phyloP scores from a whole-genome alignment of 2,329 filamentous ascomycete genomes.

The Ceratocystiopsis sp. region DNA sequence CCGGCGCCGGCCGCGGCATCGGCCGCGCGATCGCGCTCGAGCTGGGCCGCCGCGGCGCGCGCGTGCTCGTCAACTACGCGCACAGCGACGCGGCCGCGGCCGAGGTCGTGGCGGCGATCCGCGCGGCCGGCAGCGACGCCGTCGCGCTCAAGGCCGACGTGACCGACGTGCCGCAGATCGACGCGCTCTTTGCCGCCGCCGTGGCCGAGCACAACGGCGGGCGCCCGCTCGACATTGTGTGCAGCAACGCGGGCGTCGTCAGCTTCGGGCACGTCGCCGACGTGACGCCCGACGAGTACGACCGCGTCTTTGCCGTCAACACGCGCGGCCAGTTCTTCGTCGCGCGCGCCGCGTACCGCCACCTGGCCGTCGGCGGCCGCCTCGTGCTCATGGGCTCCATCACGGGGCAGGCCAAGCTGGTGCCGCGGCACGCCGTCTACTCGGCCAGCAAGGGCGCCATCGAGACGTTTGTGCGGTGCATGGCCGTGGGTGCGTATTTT shows the following conservation, averaged over 20 bases:
- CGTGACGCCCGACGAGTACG: conserved; percentile 39
- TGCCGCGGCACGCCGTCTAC: conserved; percentile 19
- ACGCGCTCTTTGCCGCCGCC: conserved; percentile 26
- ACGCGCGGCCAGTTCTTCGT: conserved; percentile 45
- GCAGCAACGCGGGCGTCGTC: conserved; percentile 43
- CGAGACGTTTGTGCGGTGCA: conserved; percentile 17
- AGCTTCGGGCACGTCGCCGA: conserved; percentile 41
- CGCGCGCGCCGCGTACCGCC: conserved; percentile 42
- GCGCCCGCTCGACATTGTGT: conserved; percentile 36
- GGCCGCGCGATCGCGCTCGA: conserved; percentile 42
- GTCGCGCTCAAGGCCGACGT: conserved; percentile 18
- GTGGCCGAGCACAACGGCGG: conserved; percentile 36
- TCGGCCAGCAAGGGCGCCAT: conserved; percentile 20
- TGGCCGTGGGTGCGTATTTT: conserved; percentile 10
- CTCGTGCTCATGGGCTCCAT: conserved; percentile 48
- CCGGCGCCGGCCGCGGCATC: conserved; percentile 33
- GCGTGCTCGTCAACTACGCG: conserved; percentile 19
- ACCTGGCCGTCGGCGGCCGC: conserved; percentile 43
- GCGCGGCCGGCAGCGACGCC: conserved; percentile 10
- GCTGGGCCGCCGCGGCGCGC: conserved; percentile 14
- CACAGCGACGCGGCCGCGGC: conserved; percentile 11
- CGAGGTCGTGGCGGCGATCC: conserved; percentile 10
- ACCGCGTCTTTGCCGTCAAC: conserved; percentile 44
- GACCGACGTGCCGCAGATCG: conserved; percentile 15
- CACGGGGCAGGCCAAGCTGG: conserved; percentile 22